A percentile compares a stretch with the other conserved stretches of the same genome.
Conservation (phyloP, 306 rosid genomes). For the Malus sieversii region DNA sequence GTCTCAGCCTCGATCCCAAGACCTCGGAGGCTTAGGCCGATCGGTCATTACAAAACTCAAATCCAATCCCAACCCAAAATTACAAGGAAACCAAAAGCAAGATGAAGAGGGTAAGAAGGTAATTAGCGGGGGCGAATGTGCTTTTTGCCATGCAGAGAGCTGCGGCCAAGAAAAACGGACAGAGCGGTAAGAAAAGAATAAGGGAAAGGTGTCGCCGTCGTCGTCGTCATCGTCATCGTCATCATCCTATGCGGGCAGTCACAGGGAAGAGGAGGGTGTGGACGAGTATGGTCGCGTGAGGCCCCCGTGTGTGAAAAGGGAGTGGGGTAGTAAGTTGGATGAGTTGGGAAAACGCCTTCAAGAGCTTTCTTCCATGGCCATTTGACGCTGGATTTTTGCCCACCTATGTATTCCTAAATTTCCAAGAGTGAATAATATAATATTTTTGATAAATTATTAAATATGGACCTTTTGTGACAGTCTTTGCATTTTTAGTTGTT, state of each 20-base stretch:
- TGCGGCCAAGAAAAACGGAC: slow-evolving; percentile 18
- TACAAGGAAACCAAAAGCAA: neutral
- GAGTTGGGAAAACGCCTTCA: slow-evolving; percentile 50
- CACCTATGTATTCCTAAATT: neutral
- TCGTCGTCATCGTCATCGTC: neutral
- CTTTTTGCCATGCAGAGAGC: slow-evolving; percentile 65
- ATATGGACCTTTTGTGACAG: too few species aligned
- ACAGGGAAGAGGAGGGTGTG: slow-evolving; percentile 13
- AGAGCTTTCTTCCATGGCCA: slow-evolving; percentile 39
- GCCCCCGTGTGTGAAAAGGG: slow-evolving; percentile 36
- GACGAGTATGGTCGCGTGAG: slow-evolving; percentile 29
- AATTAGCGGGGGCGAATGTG: slow-evolving; percentile 52
- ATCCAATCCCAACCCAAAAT: slow-evolving; percentile 19
- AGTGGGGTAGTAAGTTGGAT: slow-evolving; percentile 47
- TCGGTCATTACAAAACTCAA: slow-evolving; percentile 11
- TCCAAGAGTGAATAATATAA: neutral
- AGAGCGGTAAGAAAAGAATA: slow-evolving; percentile 23
- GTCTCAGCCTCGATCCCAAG: slow-evolving; percentile 20
- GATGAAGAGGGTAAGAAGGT: slow-evolving; percentile 25
- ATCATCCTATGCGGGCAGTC: slow-evolving; percentile 24
- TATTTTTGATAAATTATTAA: too few species aligned
- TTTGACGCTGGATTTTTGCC: neutral
- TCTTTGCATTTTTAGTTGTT: neutral
- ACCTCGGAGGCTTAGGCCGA: slow-evolving; percentile 25
- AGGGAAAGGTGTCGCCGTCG: neutral